Conservation (phyloP, 1,139 yeast genomes). For the Kodamaea sp. region DNA sequence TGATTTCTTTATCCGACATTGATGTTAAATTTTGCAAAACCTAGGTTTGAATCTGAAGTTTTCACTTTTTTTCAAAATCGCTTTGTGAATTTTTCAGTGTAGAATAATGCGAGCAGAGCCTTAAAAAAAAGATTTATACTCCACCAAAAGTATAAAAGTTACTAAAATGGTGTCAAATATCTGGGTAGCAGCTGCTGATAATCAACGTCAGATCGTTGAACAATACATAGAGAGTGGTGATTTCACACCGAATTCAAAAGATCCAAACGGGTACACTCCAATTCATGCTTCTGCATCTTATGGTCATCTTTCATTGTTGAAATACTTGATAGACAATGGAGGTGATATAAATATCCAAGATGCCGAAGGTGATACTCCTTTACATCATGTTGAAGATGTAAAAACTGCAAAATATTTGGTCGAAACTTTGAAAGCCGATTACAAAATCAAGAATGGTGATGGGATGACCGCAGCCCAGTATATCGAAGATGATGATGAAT, state of each 20-base stretch:
- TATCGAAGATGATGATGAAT: conserved; percentile 81
- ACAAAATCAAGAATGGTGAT: conserved; percentile 58
- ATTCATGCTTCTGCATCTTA: conserved; percentile 96
- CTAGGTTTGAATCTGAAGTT: too few relatives aligned
- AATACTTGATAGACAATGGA: conserved; percentile 52
- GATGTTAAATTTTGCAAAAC: too few relatives aligned
- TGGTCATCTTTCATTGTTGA: conserved; percentile 69
- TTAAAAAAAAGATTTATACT: too few relatives aligned
- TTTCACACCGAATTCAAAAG: conserved; percentile 67
- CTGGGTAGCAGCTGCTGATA: conserved; percentile 96
- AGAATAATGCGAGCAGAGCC: too few relatives aligned
- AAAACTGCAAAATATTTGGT: conserved; percentile 62
- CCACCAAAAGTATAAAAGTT: too few relatives aligned
- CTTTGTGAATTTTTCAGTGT: too few relatives aligned
- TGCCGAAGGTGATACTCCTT: conserved; percentile 90
- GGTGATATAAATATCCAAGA: conserved; percentile 85
- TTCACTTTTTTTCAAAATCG: too few relatives aligned
- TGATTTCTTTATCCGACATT: neutral
- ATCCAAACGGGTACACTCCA: conserved; percentile 93
- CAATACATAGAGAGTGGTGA: conserved; percentile 48
- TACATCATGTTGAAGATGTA: conserved; percentile 82
- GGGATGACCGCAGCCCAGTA: conserved; percentile 68
- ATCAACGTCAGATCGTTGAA: conserved; percentile 58
- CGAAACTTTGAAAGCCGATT: conserved; percentile 65
- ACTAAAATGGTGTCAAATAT: conserved; percentile 54